Percentiles rank a stretch among this genome's conserved stretches.
Conservation (phyloP, 352 stramenopile species). For the Pythium phragmitis region DNA sequence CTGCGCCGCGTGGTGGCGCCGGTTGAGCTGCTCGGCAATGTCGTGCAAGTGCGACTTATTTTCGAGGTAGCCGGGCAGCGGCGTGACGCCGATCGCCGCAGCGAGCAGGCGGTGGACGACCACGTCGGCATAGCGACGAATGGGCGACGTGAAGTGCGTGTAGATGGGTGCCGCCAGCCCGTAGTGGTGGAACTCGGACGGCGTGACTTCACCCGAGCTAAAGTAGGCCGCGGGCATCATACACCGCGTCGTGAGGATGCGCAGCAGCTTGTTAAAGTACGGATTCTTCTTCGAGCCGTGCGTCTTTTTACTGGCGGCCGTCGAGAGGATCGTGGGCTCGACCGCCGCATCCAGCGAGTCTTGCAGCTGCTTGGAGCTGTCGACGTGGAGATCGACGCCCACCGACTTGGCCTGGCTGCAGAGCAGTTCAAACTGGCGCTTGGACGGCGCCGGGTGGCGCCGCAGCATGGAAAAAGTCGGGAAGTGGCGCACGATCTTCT, state of each 20-base stretch:
- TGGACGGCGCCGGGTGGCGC: slow-evolving; percentile 93
- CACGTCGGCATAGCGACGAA: slow-evolving; percentile 97
- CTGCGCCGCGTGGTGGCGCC: slow-evolving; percentile 95
- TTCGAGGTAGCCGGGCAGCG: slow-evolving; percentile 94
- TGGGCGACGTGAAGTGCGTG: slow-evolving; percentile 99
- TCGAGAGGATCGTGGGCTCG: slow-evolving; percentile 33
- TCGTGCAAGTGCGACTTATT: slow-evolving; percentile 94
- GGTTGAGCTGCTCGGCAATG: slow-evolving; percentile 97
- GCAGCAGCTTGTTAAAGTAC: slow-evolving; percentile 98
- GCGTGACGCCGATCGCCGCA: slow-evolving; percentile 94
- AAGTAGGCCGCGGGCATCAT: slow-evolving; percentile 99
- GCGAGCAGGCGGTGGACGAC: slow-evolving; percentile 97
- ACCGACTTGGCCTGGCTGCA: slow-evolving; percentile 78
- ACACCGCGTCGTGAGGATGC: slow-evolving; percentile 96
- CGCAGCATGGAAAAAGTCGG: slow-evolving; percentile 95
- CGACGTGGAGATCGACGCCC: slow-evolving; percentile 74
- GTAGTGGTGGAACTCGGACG: slow-evolving; percentile 98
- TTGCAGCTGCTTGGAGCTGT: slow-evolving; percentile 80
- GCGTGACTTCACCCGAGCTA: slow-evolving; percentile 94
- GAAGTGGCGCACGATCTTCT: slow-evolving; percentile 93
- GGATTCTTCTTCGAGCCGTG: slow-evolving; percentile 61
- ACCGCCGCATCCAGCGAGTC: slow-evolving; percentile 81
- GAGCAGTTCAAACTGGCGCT: slow-evolving; percentile 92
- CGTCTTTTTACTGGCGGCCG: slow-evolving; percentile 21
- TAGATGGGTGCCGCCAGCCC: slow-evolving; percentile 98